Percentiles rank a stretch among this genome's conserved stretches.
These are phyloP conservation scores for Coniochaeta prunicola DNA, from an alignment of 2,329 filamentous ascomycete genomes.

Conservation along the genomic window DNA sequence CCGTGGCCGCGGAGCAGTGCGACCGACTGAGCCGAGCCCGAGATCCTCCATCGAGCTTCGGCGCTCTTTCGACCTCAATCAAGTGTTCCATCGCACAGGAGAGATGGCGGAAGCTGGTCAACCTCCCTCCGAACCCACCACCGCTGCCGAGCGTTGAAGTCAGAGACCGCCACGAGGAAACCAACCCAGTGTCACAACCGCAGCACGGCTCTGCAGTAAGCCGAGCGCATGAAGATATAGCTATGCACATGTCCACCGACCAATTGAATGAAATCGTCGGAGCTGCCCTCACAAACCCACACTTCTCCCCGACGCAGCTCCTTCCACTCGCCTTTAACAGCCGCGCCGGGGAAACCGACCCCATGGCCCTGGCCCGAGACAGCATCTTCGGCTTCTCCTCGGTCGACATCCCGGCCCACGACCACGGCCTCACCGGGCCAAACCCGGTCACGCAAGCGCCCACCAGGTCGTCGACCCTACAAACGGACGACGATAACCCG, in stretches of 20 bases:
- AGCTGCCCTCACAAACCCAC: neutral
- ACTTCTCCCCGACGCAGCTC: neutral
- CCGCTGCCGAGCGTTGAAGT: conserved; percentile 1
- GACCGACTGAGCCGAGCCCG: conserved; percentile 41
- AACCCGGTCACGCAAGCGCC: neutral
- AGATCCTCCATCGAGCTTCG: conserved; percentile 36
- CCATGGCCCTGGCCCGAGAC: conserved; percentile 1
- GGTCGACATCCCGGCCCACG: neutral
- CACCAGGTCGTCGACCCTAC: conserved; percentile 8
- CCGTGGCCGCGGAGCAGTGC: conserved; percentile 39
- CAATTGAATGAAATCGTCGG: neutral
- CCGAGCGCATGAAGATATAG: neutral
- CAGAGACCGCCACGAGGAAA: neutral
- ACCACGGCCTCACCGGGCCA: neutral
- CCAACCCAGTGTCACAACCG: neutral
- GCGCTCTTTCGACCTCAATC: conserved; percentile 35
- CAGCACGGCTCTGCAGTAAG: neutral
- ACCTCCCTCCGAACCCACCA: conserved; percentile 13
- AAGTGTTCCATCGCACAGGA: conserved; percentile 40
- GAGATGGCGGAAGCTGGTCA: conserved; percentile 44
- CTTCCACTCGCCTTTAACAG: neutral
- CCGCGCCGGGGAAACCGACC: neutral
- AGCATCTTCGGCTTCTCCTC: conserved; percentile 7
- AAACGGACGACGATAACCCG: conserved; percentile 35
- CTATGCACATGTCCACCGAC: neutral